Base-by-base conservation (phyloP, 768 basidiomycete species). In the Trametes cingulata region DNA sequence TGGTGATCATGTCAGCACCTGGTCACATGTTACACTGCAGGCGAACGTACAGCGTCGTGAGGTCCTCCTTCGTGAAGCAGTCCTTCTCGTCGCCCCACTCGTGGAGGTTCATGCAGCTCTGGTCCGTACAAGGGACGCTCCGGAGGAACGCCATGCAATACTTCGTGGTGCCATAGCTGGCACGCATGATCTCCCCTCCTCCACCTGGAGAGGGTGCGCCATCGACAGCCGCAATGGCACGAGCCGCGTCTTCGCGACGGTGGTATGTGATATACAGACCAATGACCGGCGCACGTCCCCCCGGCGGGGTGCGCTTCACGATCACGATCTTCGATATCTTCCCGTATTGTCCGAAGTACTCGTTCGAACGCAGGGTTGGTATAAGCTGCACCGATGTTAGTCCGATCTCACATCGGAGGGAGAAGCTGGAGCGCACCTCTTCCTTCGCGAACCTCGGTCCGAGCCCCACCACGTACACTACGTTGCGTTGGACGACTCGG, bases 71-170 rank as follows among this genome's bases (percentile, higher is more conserved):
- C 0, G 95, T 95, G 71, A 97, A 95, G 69, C 93, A 95, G 73
- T 99, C 97, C 56, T 93, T 91, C 75, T 98, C 96, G 62, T 98
- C 97, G 35, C 95, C 97, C 93, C 94, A 97, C 72, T 98, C 97
- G 71, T 99, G 97, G 43, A 95, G 77, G 72, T 92, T 91, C 87
- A 95, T 89, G 74, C 97, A 99, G 64, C 84, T 87, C 67, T 91
- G 88, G 68, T 93, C 93, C 58, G 86, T 82, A 74, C 97, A 99
- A 60, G 81, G 81, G 36, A 84, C 81, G 19, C 92, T 87, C 41
- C 95, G 90, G 61, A 99, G 82, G 72, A 97, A 98, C 3, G 87
- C 81, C 85, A 98, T 95, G 75, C 97, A 99, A 69, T 99, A 99
- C 73, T 97, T 93, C 33, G 96, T 96, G 15, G 95, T 98, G 25